Evolutionary conservation across 441 rosid genomes (phyloP).

Genomic region (Eutrema salsugineum): DNA sequence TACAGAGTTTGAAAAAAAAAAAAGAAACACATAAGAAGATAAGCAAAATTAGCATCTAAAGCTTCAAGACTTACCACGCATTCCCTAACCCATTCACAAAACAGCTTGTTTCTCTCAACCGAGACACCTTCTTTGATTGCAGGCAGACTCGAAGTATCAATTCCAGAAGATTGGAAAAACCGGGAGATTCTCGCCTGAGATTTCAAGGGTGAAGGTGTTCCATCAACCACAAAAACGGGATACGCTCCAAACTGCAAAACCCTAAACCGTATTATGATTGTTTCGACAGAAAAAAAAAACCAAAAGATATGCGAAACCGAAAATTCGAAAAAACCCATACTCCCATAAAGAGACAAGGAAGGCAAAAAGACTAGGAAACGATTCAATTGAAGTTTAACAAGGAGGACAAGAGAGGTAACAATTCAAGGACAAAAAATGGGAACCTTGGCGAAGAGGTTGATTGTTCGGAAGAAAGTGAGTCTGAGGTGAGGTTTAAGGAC

Average conservation of each 20-base stretch:
- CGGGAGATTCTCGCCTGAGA: conserved; percentile 61
- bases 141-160: conserved; percentile 38
- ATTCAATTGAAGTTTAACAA: not conserved
- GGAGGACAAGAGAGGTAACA: not conserved
- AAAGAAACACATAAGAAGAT: not conserved
- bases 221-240: conserved; percentile 84
- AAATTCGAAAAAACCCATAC: not conserved
- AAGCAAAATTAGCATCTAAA: not conserved
- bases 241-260: conserved; percentile 77
- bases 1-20: conserved; percentile 22
- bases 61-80: conserved; percentile 58
- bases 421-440: not conserved
- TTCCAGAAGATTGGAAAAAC: conserved; percentile 56
- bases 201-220: conserved; percentile 81
- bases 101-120: conserved; percentile 61
- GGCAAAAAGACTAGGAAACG: not conserved
- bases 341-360: not conserved
- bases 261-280: not conserved
- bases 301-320: not conserved
- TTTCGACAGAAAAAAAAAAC: not conserved
- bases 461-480: conserved; percentile 84
- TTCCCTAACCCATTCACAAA: conserved; percentile 59
- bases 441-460: conserved; percentile 89
- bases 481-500: conserved; percentile 64
- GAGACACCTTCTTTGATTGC: conserved; percentile 48